These are phyloP conservation scores for Leccinum pachyderme DNA, from an alignment of 1,284 basidiomycete genomes.

Conservation along the genomic window DNA sequence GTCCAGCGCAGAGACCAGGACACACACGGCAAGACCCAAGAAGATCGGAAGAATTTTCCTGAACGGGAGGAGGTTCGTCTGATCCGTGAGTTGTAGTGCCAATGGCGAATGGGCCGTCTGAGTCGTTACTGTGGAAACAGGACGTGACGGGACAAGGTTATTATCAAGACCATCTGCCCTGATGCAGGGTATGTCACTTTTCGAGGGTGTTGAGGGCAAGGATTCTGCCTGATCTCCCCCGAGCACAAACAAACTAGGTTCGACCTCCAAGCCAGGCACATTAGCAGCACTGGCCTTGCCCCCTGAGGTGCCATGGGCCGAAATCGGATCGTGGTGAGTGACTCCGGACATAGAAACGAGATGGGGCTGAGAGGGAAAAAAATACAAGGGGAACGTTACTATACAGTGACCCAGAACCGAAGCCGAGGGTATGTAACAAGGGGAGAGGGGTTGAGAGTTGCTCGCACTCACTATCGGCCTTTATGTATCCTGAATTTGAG, in stretches of 20 bases:
- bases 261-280: neutral
- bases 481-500: constrained; percentile 15
- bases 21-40: constrained; percentile 57
- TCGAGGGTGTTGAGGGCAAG: neutral
- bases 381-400: neutral
- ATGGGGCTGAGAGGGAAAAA: neutral
- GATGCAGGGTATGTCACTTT: constrained; percentile 2
- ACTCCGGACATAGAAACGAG: constrained; percentile 5
- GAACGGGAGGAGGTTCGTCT: constrained; percentile 74
- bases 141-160: constrained; percentile 5
- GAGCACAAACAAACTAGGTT: neutral
- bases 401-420: neutral
- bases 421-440: constrained; percentile 1
- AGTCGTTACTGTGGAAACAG: constrained; percentile 7
- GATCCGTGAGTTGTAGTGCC: constrained; percentile 54
- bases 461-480: neutral
- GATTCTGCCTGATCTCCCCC: constrained; percentile 3
- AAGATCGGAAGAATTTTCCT: constrained; percentile 65
- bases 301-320: neutral
- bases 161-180: neutral
- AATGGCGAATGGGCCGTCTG: neutral
- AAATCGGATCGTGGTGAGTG: constrained; percentile 2
- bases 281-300: neutral
- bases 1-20: constrained; percentile 55
- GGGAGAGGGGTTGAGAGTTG: neutral